Conservation (phyloP, 2,329 filamentous ascomycete species). For the Neonectria magnoliae region DNA sequence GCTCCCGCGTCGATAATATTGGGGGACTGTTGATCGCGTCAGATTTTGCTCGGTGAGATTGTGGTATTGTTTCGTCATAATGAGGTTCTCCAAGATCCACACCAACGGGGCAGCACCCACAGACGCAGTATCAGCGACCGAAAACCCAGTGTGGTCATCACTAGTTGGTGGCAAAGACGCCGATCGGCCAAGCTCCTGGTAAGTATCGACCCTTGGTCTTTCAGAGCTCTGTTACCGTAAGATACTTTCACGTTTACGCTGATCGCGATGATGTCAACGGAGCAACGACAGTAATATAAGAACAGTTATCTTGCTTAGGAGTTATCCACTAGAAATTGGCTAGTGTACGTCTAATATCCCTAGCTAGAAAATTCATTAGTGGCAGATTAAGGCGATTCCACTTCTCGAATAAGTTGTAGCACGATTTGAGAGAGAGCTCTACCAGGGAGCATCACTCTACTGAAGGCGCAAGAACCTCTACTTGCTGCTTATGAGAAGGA, state of each 20-base stretch:
- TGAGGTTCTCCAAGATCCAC: neutral
- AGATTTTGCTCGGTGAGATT: neutral
- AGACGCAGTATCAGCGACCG: neutral
- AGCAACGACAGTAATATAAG: neutral
- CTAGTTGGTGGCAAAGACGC: neutral
- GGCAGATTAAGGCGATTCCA: too few species aligned
- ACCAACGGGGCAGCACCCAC: neutral
- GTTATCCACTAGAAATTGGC: too few species aligned
- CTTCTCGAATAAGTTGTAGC: too few species aligned
- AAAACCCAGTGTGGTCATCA: neutral
- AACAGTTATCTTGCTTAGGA: too few species aligned
- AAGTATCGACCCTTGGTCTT: neutral
- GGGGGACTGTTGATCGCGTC: neutral
- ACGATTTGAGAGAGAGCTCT: too few species aligned
- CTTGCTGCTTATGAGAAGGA: too few species aligned
- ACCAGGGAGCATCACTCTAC: too few species aligned
- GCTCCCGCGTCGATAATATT: neutral
- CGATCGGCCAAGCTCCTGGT: neutral
- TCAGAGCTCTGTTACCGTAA: neutral
- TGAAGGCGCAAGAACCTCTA: too few species aligned
- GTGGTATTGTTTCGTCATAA: neutral
- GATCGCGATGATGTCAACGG: neutral
- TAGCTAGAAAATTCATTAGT: too few species aligned
- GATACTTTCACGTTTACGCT: neutral
- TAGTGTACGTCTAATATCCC: too few species aligned